A percentile compares a stretch with the other conserved stretches of the same genome.
Evolutionary conservation across 176 grass and related monocot species (phyloP).

Genomic region (Metroxylon sagu): DNA sequence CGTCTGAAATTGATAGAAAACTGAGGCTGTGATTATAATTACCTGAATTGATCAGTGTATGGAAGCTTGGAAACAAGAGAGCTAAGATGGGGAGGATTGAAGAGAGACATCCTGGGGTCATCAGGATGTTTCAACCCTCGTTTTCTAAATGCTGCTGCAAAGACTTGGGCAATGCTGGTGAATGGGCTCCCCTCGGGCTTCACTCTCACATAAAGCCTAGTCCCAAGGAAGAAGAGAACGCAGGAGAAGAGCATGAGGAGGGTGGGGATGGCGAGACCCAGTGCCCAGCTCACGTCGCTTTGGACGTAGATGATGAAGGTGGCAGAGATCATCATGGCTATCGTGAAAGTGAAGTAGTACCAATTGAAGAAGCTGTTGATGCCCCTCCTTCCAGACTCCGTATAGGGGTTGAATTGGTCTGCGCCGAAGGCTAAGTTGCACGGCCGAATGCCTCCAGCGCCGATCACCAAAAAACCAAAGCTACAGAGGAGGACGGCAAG

Average conservation of each 20-base stretch:
- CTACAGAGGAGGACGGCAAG: slow-evolving; percentile 29
- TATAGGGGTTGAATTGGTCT: slow-evolving; percentile 66
- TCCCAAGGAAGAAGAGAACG: slow-evolving; percentile 54
- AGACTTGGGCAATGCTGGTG: slow-evolving; percentile 29
- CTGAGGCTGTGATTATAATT: not conserved
- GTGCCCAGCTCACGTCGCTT: slow-evolving; percentile 57
- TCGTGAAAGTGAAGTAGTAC: slow-evolving; percentile 81
- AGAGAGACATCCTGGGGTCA: slow-evolving; percentile 6
- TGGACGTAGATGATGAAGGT: slow-evolving; percentile 74
- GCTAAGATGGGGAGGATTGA: slow-evolving; percentile 24
- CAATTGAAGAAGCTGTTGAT: slow-evolving; percentile 90
- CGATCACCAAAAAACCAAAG: slow-evolving; percentile 42
- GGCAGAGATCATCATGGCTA: slow-evolving; percentile 46
- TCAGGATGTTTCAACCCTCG: not conserved
- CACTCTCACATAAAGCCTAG: slow-evolving; percentile 43
- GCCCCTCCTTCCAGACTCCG: slow-evolving; percentile 41
- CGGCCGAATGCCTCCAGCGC: slow-evolving; percentile 67
- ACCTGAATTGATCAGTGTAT: slow-evolving; percentile 64
- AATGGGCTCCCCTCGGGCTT: slow-evolving; percentile 53
- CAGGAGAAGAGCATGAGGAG: slow-evolving; percentile 44
- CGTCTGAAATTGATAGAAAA: too few species aligned
- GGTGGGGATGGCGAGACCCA: slow-evolving; percentile 54
- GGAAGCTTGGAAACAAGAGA: slow-evolving; percentile 39
- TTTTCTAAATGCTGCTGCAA: slow-evolving; percentile 37
- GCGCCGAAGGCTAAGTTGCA: slow-evolving; percentile 79